These are phyloP conservation scores for Colletotrichum sp. DNA, from an alignment of 2,329 filamentous ascomycete species.

Conservation along the genomic window DNA sequence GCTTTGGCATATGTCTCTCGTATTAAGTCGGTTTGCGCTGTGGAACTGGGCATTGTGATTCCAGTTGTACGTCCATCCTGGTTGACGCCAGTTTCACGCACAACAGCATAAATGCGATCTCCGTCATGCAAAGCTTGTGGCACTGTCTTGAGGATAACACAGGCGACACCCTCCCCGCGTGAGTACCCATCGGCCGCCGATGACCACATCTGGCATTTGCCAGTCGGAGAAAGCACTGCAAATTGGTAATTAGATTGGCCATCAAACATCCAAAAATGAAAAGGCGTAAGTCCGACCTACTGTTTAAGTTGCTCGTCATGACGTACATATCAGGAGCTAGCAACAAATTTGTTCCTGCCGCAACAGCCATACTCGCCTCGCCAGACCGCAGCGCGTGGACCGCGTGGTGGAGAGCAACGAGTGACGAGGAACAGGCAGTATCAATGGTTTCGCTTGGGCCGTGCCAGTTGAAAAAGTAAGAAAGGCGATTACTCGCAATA, in stretches of 20 bases:
- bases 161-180: slow-evolving; percentile 54
- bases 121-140: slow-evolving; percentile 40
- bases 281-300: background rate
- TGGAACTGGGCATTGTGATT: slow-evolving; percentile 40
- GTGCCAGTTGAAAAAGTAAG: slow-evolving; percentile 42
- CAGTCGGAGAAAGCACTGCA: slow-evolving; percentile 39
- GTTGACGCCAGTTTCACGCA: slow-evolving; percentile 23
- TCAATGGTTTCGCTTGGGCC: slow-evolving; percentile 47
- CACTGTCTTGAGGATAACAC: slow-evolving; percentile 51
- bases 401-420: slow-evolving; percentile 46
- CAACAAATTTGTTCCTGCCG: slow-evolving; percentile 30
- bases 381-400: slow-evolving; percentile 36
- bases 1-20: slow-evolving; percentile 26
- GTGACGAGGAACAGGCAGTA: slow-evolving; percentile 47
- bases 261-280: too few species aligned
- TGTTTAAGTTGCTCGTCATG: slow-evolving; percentile 16
- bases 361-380: slow-evolving; percentile 32
- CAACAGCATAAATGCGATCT: slow-evolving; percentile 27
- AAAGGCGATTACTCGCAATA: slow-evolving; percentile 42
- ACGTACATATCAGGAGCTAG: background rate
- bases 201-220: slow-evolving; percentile 43
- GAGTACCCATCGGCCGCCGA: slow-evolving; percentile 54
- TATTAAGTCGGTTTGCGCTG: slow-evolving; percentile 31
- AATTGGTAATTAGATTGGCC: background rate
- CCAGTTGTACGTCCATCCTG: background rate